Conservation (phyloP, 352 stramenopile species). For the Pseudoperonospora humuli region DNA sequence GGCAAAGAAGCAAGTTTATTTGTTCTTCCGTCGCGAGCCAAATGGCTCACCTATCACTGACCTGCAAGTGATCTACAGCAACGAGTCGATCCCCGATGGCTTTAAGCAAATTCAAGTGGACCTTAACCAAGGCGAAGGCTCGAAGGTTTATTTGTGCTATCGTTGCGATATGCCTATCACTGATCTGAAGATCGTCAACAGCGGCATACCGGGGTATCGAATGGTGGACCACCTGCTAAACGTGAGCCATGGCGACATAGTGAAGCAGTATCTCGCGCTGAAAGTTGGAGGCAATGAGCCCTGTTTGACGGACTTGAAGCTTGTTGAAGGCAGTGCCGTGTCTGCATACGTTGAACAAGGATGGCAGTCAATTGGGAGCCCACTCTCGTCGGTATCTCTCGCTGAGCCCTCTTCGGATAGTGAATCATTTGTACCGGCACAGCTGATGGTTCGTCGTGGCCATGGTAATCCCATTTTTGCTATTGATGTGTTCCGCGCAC, state of each 20-base stretch:
- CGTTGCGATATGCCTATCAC: conserved; percentile 85
- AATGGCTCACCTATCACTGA: conserved; percentile 83
- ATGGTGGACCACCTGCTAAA: conserved; percentile 78
- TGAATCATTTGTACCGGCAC: conserved; percentile 17
- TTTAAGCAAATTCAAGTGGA: conserved; percentile 85
- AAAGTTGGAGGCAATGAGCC: conserved; percentile 78
- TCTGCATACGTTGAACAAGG: conserved; percentile 36
- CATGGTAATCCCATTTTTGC: conserved; percentile 84
- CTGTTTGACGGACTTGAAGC: conserved; percentile 69
- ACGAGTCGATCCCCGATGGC: conserved; percentile 75
- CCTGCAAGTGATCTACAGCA: conserved; percentile 69
- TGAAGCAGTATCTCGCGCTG: conserved; percentile 77
- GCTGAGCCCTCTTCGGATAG: conserved; percentile 3
- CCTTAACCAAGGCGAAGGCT: conserved; percentile 76
- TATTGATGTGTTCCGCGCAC: conserved; percentile 80
- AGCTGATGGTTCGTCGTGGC: conserved; percentile 67
- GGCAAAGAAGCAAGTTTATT: conserved; percentile 80
- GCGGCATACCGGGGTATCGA: conserved; percentile 73
- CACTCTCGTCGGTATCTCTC: conserved; percentile 26
- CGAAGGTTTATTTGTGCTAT: conserved; percentile 82
- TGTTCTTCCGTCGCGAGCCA: conserved; percentile 68
- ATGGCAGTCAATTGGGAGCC: conserved; percentile 68
- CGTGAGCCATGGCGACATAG: conserved; percentile 46
- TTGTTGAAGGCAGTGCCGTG: conserved; percentile 45
- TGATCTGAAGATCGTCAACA: conserved; percentile 80